phyloP scores from a whole-genome alignment of 768 basidiomycete species.

The Daedaleopsis nitida region DNA sequence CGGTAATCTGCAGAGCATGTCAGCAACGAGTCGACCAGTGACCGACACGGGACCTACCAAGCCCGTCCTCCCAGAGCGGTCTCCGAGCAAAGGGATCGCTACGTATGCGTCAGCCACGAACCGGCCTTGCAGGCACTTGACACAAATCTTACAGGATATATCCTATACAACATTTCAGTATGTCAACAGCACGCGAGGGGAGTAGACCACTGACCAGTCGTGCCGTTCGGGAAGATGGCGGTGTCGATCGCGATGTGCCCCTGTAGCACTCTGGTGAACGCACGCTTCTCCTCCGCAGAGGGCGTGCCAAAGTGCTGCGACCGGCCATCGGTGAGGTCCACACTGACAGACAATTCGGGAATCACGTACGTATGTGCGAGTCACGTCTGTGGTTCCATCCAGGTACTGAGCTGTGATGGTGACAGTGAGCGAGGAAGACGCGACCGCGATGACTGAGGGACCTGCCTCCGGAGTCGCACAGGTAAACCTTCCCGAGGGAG shows the following conservation, averaged over 20 bases:
- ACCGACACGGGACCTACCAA: conserved; percentile 52
- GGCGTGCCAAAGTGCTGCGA: conserved; percentile 88
- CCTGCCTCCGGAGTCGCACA: conserved; percentile 87
- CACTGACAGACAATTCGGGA: neutral
- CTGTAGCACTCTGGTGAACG: conserved; percentile 90
- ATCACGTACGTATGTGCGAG: conserved; percentile 86
- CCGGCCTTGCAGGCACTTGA: neutral
- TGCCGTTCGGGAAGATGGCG: conserved; percentile 79
- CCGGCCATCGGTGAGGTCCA: neutral
- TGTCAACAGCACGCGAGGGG: neutral
- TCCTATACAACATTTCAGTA: conserved; percentile 36
- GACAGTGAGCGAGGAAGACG: neutral
- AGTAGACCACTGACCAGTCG: conserved; percentile 53
- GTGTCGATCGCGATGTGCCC: conserved; percentile 90
- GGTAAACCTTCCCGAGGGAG: conserved; percentile 49
- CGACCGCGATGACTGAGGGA: neutral
- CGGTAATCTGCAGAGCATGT: conserved; percentile 51
- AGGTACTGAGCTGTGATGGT: conserved; percentile 65
- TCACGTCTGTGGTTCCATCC: conserved; percentile 96
- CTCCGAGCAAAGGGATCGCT: conserved; percentile 84
- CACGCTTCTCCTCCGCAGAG: conserved; percentile 76
- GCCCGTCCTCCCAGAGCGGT: conserved; percentile 83
- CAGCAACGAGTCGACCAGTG: neutral
- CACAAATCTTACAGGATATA: conserved; percentile 50
- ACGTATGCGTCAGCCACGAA: neutral